These are phyloP conservation scores for Trichosporon coremiiforme DNA, from an alignment of 1,284 basidiomycete genomes.

Conservation along the genomic window DNA sequence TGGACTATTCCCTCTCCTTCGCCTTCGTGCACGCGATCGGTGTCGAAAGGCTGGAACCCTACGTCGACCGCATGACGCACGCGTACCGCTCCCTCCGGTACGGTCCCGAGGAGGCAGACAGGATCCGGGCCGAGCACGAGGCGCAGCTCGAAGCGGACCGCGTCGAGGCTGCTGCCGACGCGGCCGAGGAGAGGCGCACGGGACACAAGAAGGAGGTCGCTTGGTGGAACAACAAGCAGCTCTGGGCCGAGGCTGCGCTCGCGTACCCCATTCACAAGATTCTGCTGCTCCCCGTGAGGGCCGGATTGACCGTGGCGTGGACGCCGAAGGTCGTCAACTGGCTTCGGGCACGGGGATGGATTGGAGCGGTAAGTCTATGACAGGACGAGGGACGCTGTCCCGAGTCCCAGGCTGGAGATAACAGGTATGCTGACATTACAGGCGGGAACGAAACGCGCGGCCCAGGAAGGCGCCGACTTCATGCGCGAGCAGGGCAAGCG, in stretches of 20 bases:
- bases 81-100: slow-evolving; percentile 44
- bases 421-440: slow-evolving; percentile 20
- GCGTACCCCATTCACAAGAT: slow-evolving; percentile 98
- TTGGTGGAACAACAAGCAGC: slow-evolving; percentile 63
- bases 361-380: slow-evolving; percentile 47
- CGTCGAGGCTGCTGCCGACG: slow-evolving; percentile 59
- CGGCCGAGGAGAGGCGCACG: background rate
- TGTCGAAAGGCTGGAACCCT: slow-evolving; percentile 79
- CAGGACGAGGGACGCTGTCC: background rate
- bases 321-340: slow-evolving; percentile 83
- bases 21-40: slow-evolving; percentile 82
- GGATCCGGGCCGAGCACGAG: slow-evolving; percentile 33
- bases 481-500: slow-evolving; percentile 26
- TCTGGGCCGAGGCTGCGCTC: slow-evolving; percentile 88
- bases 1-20: slow-evolving; percentile 83
- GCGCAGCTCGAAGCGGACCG: slow-evolving; percentile 53
- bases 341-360: slow-evolving; percentile 73
- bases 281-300: slow-evolving; percentile 81
- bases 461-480: slow-evolving; percentile 26
- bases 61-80: slow-evolving; percentile 65
- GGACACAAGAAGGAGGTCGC: slow-evolving; percentile 61
- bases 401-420: background rate
- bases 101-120: slow-evolving; percentile 35
- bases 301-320: slow-evolving; percentile 83
- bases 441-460: slow-evolving; percentile 30